phyloP scores from a whole-genome alignment of 2,329 filamentous ascomycete genomes.

The Xylaria sp. region DNA sequence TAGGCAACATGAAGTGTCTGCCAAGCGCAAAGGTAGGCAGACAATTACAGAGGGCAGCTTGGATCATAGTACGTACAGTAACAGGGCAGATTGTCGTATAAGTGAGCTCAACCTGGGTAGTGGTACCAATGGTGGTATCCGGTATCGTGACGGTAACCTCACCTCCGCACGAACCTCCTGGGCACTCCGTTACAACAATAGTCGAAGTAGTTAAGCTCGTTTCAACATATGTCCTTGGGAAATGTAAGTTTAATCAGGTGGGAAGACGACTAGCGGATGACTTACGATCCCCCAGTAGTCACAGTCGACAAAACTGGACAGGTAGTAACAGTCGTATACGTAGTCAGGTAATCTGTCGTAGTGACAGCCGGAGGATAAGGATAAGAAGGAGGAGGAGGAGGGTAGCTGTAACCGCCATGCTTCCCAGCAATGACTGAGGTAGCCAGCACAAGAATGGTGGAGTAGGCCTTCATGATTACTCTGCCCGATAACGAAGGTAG shows the following conservation, averaged over 20 bases:
- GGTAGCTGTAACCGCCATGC: slow-evolving; percentile 15
- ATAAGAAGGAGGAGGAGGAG: slow-evolving; percentile 17
- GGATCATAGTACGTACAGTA: slow-evolving; percentile 32
- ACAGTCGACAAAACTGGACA: slow-evolving; percentile 59
- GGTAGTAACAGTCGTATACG: slow-evolving; percentile 56
- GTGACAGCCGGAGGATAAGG: slow-evolving; percentile 34
- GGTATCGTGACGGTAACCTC: slow-evolving; percentile 51
- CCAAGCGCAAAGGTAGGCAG: background rate
- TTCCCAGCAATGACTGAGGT: slow-evolving; percentile 42
- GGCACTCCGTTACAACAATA: slow-evolving; percentile 54
- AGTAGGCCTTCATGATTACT: slow-evolving; percentile 46
- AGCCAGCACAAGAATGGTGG: slow-evolving; percentile 44
- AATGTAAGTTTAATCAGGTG: slow-evolving; percentile 32
- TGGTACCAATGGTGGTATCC: slow-evolving; percentile 50
- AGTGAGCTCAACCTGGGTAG: slow-evolving; percentile 52
- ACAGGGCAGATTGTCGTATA: slow-evolving; percentile 51
- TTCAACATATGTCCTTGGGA: slow-evolving; percentile 54
- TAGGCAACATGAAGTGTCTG: background rate
- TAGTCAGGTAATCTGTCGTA: slow-evolving; percentile 41
- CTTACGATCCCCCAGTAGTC: slow-evolving; percentile 55
- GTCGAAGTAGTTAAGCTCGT: slow-evolving; percentile 58
- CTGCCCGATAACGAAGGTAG: slow-evolving; percentile 16
- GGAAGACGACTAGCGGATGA: slow-evolving; percentile 16
- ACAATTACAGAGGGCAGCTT: background rate
- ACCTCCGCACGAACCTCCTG: slow-evolving; percentile 50